These are phyloP conservation scores for Gossypium trilobum DNA, from an alignment of 441 rosid genomes.

Conservation along the genomic window DNA sequence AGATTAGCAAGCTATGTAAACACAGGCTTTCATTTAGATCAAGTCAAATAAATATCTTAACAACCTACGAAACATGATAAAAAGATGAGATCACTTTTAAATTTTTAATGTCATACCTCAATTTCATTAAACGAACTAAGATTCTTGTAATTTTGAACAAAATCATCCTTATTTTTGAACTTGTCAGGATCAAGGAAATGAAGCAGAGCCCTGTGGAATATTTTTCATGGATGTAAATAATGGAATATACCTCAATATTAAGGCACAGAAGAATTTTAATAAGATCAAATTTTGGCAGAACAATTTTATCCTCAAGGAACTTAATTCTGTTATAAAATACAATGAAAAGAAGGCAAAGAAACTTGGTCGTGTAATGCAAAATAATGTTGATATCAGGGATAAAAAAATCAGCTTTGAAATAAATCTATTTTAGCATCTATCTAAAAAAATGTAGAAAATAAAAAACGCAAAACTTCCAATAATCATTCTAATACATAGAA, in stretches of 20 bases:
- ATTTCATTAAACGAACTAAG: constrained; percentile 91
- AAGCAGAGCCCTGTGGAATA: constrained; percentile 76
- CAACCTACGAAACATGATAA: constrained; percentile 6
- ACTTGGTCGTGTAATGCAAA: neutral
- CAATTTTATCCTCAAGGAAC: neutral
- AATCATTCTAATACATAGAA: constrained; percentile 13
- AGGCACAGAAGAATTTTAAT: neutral
- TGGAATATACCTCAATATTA: neutral
- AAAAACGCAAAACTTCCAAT: neutral
- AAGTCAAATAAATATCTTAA: constrained; percentile 13
- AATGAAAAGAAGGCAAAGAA: neutral
- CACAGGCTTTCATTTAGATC: constrained; percentile 15
- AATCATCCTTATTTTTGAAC: constrained; percentile 90
- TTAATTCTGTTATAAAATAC: neutral
- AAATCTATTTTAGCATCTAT: neutral
- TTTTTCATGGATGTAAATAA: neutral
- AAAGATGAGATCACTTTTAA: constrained; percentile 3
- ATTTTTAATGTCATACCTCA: constrained; percentile 47
- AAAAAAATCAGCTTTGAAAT: neutral
- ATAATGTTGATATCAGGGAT: neutral
- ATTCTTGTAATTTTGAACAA: constrained; percentile 94
- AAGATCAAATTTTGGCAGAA: neutral
- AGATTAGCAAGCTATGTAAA: constrained; percentile 84
- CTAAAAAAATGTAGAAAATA: neutral
- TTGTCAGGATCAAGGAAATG: constrained; percentile 93